phyloP scores from a whole-genome alignment of 2,329 filamentous ascomycete species.

The Nectriaceae sp. region DNA sequence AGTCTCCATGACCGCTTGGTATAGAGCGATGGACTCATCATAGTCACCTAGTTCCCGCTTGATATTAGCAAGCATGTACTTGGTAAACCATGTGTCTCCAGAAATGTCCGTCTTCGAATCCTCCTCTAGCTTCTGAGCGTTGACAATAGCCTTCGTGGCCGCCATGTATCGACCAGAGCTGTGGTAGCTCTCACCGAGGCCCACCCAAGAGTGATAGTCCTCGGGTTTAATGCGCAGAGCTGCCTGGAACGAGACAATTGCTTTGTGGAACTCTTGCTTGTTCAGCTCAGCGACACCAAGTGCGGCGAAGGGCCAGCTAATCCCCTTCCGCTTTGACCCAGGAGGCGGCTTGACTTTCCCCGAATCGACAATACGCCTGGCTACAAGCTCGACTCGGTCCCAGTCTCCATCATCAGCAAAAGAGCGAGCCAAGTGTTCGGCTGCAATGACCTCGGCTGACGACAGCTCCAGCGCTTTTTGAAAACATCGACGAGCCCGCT shows the following conservation, averaged over 20 bases:
- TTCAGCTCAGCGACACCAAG: constrained; percentile 93
- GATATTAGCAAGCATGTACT: constrained; percentile 95
- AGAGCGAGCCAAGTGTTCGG: constrained; percentile 79
- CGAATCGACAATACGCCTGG: constrained; percentile 90
- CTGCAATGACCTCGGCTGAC: constrained; percentile 79
- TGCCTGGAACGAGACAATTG: constrained; percentile 88
- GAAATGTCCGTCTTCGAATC: constrained; percentile 49
- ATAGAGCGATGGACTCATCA: constrained; percentile 77
- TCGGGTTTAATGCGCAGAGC: constrained; percentile 80
- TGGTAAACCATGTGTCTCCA: constrained; percentile 88
- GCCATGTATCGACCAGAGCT: constrained; percentile 91
- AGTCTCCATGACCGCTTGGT: constrained; percentile 69
- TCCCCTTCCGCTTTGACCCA: constrained; percentile 87
- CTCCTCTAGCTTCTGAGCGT: constrained; percentile 76
- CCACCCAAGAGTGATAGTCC: constrained; percentile 96
- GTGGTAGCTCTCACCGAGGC: constrained; percentile 95
- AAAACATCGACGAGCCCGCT: constrained; percentile 86
- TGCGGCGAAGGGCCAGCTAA: constrained; percentile 95
- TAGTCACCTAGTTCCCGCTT: constrained; percentile 90
- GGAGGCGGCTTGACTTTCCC: constrained; percentile 88
- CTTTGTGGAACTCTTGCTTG: constrained; percentile 85
- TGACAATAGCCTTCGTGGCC: constrained; percentile 86
- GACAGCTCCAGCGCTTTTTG: constrained; percentile 96
- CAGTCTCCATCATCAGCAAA: constrained; percentile 93
- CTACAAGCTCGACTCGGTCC: constrained; percentile 93